Base-by-base conservation (phyloP, 768 basidiomycete species). In the Tylopilus intermedius region DNA sequence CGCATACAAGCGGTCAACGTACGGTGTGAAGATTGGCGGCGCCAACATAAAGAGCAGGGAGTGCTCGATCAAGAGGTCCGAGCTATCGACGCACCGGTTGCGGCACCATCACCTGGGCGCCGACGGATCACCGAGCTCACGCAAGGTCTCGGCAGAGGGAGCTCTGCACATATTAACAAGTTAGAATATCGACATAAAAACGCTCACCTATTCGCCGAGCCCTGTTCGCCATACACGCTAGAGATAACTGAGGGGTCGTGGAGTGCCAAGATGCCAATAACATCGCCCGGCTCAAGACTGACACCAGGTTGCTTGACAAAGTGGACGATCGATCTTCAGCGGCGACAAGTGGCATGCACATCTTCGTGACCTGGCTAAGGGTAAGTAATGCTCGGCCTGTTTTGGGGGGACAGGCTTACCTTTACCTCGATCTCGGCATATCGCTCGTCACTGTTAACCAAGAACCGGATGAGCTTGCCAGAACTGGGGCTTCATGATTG, bases 251-350 rank as follows among this genome's bases (percentile, higher is more conserved):
- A 18, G 18, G 18, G 18, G 18, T 98, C 94, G 63, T 98, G 95
- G 51, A 98, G 82, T 8, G 93, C 90, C 51, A 98, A 78, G 62
- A 98, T 94, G 71, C 96, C 96, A 53, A 99, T 83, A 51, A 99
- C 94, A 69, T 97, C 96, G 24, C 96, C 96, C 10, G 94, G 91
- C 58, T 95, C 91, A 50, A 99, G 81, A 58, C 91, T 94, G 65
- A 94, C 91, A 63, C 96, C 96, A 51, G 96, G 91, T 68, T 99
- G 95, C 73, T 98, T 99, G 71, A 98, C 91, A 62, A 98, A 83
- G 62, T 95, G 93, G n/a, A 94, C 86, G 43, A 86, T 79, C 96
- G 96, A 67, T 95, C 92, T 68, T 99, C 96, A 3, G 88, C 82
- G 5, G 94, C 93, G 50, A 91, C 83, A 50, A 99, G 82, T 4